phyloP scores from a whole-genome alignment of 495 filamentous ascomycete species.

The Chlorociboria aeruginascens region DNA sequence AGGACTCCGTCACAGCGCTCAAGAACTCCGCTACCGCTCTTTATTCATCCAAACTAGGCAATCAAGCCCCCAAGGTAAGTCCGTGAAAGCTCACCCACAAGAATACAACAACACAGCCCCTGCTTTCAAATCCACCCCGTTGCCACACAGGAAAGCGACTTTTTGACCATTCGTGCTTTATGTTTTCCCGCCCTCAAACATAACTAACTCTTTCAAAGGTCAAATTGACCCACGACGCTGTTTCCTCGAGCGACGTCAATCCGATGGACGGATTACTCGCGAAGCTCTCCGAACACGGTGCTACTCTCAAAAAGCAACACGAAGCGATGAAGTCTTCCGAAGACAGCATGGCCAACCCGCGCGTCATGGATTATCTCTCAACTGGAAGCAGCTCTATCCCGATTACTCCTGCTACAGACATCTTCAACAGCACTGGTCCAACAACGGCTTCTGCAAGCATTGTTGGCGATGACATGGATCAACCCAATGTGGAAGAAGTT shows the following conservation, averaged over 20 bases:
- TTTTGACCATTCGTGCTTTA: too few species aligned
- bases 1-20: slow-evolving; percentile 4
- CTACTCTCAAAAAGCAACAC: slow-evolving; percentile 41
- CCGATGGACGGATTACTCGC: slow-evolving; percentile 51
- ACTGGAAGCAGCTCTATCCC: slow-evolving; percentile 41
- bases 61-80: slow-evolving; percentile 27
- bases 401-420: slow-evolving; percentile 45
- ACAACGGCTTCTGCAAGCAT: slow-evolving; percentile 34
- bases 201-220: slow-evolving; percentile 26
- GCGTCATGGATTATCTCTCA: slow-evolving; percentile 28
- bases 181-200: too few species aligned
- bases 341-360: slow-evolving; percentile 25
- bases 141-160: too few species aligned
- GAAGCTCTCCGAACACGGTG: slow-evolving; percentile 56
- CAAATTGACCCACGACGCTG: slow-evolving; percentile 32
- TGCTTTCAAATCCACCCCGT: too few species aligned
- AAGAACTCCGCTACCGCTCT: slow-evolving; percentile 32
- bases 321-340: slow-evolving; percentile 32
- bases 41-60: slow-evolving; percentile 34
- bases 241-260: slow-evolving; percentile 21
- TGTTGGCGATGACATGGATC: slow-evolving; percentile 18
- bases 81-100: too few species aligned
- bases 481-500: slow-evolving; percentile 28
- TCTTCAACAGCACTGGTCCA: slow-evolving; percentile 27
- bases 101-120: too few species aligned